Evolutionary conservation across 805 yeast genomes (phyloP).

Genomic region (Isabelozyma heimii): DNA sequence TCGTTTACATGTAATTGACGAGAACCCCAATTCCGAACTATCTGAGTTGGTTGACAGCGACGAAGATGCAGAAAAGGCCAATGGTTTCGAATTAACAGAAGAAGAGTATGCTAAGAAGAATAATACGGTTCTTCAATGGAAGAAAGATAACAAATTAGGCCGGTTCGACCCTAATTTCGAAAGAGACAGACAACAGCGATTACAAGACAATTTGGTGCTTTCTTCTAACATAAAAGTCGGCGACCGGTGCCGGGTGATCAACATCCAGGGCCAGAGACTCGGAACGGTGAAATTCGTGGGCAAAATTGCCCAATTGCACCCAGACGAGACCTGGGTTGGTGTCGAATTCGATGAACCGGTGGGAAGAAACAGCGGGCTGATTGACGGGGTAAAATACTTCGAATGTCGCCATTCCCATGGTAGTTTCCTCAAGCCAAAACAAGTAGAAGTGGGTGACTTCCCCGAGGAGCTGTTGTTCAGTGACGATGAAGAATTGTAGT

Average conservation of each 20-base stretch:
- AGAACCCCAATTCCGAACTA: conserved; percentile 51
- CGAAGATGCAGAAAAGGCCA: conserved; percentile 23
- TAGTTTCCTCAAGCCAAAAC: conserved; percentile 69
- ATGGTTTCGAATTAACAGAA: conserved; percentile 49
- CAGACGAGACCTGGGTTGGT: conserved; percentile 72
- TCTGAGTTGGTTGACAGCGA: conserved; percentile 25
- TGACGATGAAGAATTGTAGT: conserved; percentile 31
- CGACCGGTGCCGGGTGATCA: conserved; percentile 51
- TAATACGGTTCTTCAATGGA: conserved; percentile 77
- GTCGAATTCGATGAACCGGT: conserved; percentile 80
- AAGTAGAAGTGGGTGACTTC: conserved; percentile 68
- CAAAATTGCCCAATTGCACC: conserved; percentile 55
- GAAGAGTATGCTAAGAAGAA: conserved; percentile 58
- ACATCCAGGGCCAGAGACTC: conserved; percentile 49
- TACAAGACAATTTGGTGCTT: conserved; percentile 25
- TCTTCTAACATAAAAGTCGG: conserved; percentile 41
- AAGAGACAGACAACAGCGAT: conserved; percentile 22
- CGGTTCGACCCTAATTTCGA: conserved; percentile 59
- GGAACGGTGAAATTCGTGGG: conserved; percentile 79
- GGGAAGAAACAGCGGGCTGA: conserved; percentile 82
- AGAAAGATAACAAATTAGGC: conserved; percentile 64
- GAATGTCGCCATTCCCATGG: conserved; percentile 61
- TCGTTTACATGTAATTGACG: conserved; percentile 58
- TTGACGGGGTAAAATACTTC: conserved; percentile 62
- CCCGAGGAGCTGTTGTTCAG: conserved; percentile 47